A percentile compares a stretch with the other conserved stretches of the same genome.
phyloP scores from a whole-genome alignment of 108 stramenopile species.

The Pseudonitzschia pungens region DNA sequence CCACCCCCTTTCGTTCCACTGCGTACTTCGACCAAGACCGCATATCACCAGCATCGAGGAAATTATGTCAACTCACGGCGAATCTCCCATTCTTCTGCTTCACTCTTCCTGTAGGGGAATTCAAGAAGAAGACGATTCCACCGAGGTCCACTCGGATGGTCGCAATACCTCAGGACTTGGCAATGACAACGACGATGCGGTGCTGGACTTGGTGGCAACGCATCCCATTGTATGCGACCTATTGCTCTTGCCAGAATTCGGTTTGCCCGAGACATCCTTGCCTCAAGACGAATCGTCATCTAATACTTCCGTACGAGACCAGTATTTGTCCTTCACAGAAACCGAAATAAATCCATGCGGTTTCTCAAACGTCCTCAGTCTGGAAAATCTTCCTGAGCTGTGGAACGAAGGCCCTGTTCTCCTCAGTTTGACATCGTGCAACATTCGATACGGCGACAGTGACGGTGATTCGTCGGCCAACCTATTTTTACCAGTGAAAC shows the following conservation, averaged over 20 bases:
- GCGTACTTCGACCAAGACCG: too few species aligned
- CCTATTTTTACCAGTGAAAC: conserved; percentile 1
- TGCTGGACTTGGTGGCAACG: neutral
- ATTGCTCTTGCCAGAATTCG: conserved; percentile 29
- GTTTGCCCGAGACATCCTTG: neutral
- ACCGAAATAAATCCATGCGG: conserved; percentile 31
- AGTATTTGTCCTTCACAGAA: neutral
- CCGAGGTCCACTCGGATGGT: neutral
- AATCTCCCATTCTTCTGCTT: conserved; percentile 7
- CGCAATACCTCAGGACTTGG: neutral
- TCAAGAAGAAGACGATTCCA: neutral
- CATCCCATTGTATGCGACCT: conserved; percentile 33
- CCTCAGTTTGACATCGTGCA: conserved; percentile 36
- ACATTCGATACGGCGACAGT: conserved; percentile 3
- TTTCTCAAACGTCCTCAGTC: conserved; percentile 19
- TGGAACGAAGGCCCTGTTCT: conserved; percentile 20
- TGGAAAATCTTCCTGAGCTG: conserved; percentile 2
- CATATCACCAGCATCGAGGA: too few species aligned
- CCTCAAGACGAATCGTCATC: neutral
- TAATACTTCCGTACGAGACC: neutral
- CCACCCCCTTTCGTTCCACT: too few species aligned
- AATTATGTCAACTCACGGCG: neutral
- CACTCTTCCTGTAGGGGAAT: conserved; percentile 6
- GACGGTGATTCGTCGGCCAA: neutral
- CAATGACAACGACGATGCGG: neutral